phyloP scores from a whole-genome alignment of 2,329 filamentous ascomycete species.

The Penicillium rolfsii region DNA sequence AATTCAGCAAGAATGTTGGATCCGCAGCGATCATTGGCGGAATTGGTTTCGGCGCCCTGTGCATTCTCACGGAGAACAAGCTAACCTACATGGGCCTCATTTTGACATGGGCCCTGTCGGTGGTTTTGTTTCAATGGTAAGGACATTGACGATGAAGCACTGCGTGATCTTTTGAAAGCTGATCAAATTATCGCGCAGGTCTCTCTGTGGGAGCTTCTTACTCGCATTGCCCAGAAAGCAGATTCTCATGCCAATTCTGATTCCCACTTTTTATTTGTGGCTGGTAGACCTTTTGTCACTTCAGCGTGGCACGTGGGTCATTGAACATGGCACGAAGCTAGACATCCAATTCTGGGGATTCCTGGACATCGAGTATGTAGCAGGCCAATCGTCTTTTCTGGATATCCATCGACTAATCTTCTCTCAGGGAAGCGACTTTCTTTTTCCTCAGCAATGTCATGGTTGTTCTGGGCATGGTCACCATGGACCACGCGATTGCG shows the following conservation, averaged over 20 bases:
- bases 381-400: neutral
- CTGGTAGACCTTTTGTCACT: slow-evolving; percentile 70
- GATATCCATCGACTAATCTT: neutral
- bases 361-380: slow-evolving; percentile 64
- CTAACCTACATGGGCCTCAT: slow-evolving; percentile 71
- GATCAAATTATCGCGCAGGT: neutral
- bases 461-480: slow-evolving; percentile 69
- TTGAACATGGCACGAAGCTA: slow-evolving; percentile 69
- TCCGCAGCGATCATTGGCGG: neutral
- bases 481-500: slow-evolving; percentile 70
- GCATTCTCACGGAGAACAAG: neutral
- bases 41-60: slow-evolving; percentile 4
- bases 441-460: slow-evolving; percentile 71
- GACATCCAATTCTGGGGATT: slow-evolving; percentile 61
- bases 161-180: neutral
- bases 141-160: slow-evolving; percentile 45
- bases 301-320: slow-evolving; percentile 71
- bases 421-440: slow-evolving; percentile 66
- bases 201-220: neutral
- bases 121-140: slow-evolving; percentile 65
- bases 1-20: neutral
- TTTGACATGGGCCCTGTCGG: slow-evolving; percentile 68
- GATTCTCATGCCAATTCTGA: slow-evolving; percentile 60
- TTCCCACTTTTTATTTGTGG: slow-evolving; percentile 73
- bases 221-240: neutral